Evolutionary conservation across 805 yeast species (phyloP), one percentile per base, ranked within the genome.

Genomic region (Kuraishia borneana): DNA sequence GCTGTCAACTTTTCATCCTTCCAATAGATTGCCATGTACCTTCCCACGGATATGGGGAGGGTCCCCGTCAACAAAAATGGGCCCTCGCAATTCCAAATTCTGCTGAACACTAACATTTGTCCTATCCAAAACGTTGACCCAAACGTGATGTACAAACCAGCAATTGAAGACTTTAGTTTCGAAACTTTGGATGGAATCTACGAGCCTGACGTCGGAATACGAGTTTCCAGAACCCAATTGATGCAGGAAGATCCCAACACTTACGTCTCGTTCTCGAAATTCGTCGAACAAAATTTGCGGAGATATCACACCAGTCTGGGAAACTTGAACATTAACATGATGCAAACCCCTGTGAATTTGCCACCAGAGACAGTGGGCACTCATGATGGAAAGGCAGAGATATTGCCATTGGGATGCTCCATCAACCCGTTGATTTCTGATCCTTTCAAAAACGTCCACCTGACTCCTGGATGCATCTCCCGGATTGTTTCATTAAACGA

Each of bases 351-450:
- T 3, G 42, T 65, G 14, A 39, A 46, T 1, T 36, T 52, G 6
- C 58, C 59, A 1, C 51, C 55, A 1, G 58, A 56, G 18, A 39
- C 49, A 3, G 47, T 48, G 10, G 60, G 58, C 2, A 47, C 50
- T 6, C 55, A 51, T 17, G 56, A 49, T 31, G 53, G 53, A 2
- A 55, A 50, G 32, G 42, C 56, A 0, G 65, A 60, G 31, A 44
- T 53, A 4, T 30, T 57, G 7, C 61, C 64, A 19, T 58, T 73
- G 16, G 81, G 77, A 0, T 73, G 77, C 30, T 61, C 61, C 30
- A 60, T 73, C 20, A 72, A 70, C 38, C 74, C 79, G 0, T 49
- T 73, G 35, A 39, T 52, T 28, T 65, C 74, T 4, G 81, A 73
- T 44, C 69, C 73, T 2, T 73, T 67, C 44, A 60, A 61, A 35